Evolutionary conservation across 2,329 filamentous ascomycete genomes (phyloP).

Genomic region (Aspergillus fijiensis): DNA sequence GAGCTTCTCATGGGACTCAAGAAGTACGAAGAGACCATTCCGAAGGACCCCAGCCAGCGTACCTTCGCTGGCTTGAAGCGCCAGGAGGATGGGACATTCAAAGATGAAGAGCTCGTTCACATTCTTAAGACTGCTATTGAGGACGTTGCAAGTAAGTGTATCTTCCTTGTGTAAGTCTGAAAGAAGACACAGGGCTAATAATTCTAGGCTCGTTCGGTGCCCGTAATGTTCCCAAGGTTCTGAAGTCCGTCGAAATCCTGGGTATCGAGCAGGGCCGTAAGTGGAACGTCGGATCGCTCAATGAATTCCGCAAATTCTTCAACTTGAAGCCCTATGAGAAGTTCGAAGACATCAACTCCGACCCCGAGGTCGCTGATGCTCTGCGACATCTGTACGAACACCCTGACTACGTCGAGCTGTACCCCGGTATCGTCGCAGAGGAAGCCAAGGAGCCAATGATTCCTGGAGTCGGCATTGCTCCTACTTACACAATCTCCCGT

Average conservation of each 20-base stretch:
- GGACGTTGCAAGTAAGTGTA: slow-evolving; percentile 52
- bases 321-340: slow-evolving; percentile 71
- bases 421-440: slow-evolving; percentile 75
- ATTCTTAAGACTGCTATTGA: slow-evolving; percentile 70
- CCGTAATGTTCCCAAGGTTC: slow-evolving; percentile 69
- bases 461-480: slow-evolving; percentile 71
- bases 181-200: slow-evolving; percentile 4
- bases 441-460: slow-evolving; percentile 72
- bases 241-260: slow-evolving; percentile 75
- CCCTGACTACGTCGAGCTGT: slow-evolving; percentile 77
- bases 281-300: slow-evolving; percentile 76
- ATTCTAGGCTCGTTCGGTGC: slow-evolving; percentile 64
- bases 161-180: too few relatives aligned
- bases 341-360: slow-evolving; percentile 81
- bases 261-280: slow-evolving; percentile 74
- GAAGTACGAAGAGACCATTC: slow-evolving; percentile 61
- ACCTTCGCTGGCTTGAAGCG: slow-evolving; percentile 67
- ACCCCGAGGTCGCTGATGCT: slow-evolving; percentile 66
- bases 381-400: slow-evolving; percentile 66
- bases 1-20: slow-evolving; percentile 64
- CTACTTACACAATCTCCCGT: slow-evolving; percentile 73
- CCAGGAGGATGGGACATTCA: slow-evolving; percentile 65
- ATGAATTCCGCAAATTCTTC: slow-evolving; percentile 84
- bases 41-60: slow-evolving; percentile 67
- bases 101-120: slow-evolving; percentile 72